Base-by-base conservation (phyloP, 352 stramenopile genomes). In the Pythium catenulatum region DNA sequence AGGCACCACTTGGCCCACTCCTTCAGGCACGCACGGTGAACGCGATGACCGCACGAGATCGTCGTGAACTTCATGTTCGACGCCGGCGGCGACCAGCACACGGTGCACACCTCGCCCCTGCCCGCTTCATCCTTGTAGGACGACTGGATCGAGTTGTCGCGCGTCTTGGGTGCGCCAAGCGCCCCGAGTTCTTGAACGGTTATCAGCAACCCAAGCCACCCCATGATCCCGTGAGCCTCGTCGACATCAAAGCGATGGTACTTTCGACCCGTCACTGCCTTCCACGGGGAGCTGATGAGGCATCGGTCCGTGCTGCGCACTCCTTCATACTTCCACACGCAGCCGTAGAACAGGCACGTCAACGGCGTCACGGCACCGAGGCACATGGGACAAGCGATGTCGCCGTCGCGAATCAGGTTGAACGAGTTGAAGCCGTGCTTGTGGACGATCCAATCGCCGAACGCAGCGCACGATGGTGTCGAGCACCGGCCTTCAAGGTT, bases 401-500 rank as follows among this genome's bases (percentile, higher is more conserved):
- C 45, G 14, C 61, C 37, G 37, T 90, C 85, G 27, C 19, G 15
- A 1, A 80, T 43, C 25, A 92, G 76, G 45, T 92, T 90, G 68
- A 92, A 88, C 54, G 72, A 80, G n/a, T 66, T 41, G 36, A 66
- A 90, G 0, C 61, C 41, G 5, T 59, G 58, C 0, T 30, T 79
- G 17, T 85, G 48, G 41, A 92, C 86, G 32, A 90, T 36, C 80
- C 88, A 87, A 0, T 86, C 0, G 0, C 48, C 27, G 65, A 86
- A 88, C 19, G 89, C 86, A 15, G 5, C 43, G 43, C 86, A 91
- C 0, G 25, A 32, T 0, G 3, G 17, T 11, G 81, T 89, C 43
- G 30, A n/a, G 46, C 80, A 91, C 15, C 36, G 65, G 1, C 86
- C 89, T 83, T 92, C 89, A 68, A 92, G 79, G 37, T 91, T 91